Evolutionary conservation across 1,284 basidiomycete species (phyloP), one percentile per base, ranked within the genome.

Genomic region (Sporisorium iseilematis-ciliati): DNA sequence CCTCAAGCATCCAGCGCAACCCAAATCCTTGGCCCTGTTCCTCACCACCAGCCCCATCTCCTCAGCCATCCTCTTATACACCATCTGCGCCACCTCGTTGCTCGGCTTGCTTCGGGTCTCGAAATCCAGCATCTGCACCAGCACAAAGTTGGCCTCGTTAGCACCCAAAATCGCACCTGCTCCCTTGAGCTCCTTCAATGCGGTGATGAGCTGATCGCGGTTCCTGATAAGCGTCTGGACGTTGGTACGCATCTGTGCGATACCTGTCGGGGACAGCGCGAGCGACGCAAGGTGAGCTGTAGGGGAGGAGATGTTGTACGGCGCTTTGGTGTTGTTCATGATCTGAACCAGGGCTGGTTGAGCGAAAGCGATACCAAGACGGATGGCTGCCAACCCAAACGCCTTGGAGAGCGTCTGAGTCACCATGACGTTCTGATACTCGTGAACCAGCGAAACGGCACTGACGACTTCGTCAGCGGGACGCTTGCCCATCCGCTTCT

Each of bases 321-420:
- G 96, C 0, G 96, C 97, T 86, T 99, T 99, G 57, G 96, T 93
- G 86, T 98, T 99, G 80, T 91, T 91, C 69, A 99, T 90, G 77
- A 98, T 90, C 84, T 96, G 95, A 52, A 97, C 91, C 20, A 98
- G 87, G 0, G 93, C 90, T 0, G 94, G 94, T 75, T 95, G 92
- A 3, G 94, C 93, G 68, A 97, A 88, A 0, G 94, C 94, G 64
- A 96, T 90, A 2, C 97, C 96, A 26, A 99, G 87, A 50, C 95
- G 89, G 80, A 99, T 97, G 7, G 92, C 95, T 5, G 97, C 97
- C 2, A 99, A 88, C 4, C 96, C 97, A 76, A 97, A 98, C 76
- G 94, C 92, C 85, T 99, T 99, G 86, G 93, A 96, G 33, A 98
- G 87, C 0, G 96, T 99, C 84, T 99, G 97, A 87, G 94, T 90